phyloP scores from a whole-genome alignment of 306 rosid species.

The Trifolium pratense region DNA sequence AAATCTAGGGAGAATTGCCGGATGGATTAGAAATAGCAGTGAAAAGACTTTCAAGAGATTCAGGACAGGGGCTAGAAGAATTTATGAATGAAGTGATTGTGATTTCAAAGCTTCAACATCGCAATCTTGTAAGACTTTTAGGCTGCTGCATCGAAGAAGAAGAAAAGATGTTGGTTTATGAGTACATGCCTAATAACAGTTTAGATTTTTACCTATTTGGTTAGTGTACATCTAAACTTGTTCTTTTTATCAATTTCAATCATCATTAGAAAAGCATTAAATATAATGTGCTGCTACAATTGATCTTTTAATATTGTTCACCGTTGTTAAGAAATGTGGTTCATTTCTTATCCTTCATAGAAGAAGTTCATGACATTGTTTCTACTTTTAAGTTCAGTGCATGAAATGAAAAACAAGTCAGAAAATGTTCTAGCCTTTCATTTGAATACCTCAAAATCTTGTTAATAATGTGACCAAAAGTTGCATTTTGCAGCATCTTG shows the following conservation, averaged over 20 bases:
- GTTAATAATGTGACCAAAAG: not conserved
- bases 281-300: no score
- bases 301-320: no score
- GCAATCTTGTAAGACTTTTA: constrained; percentile 46
- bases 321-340: no score
- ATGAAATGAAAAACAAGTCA: no score
- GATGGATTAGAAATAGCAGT: constrained; percentile 45
- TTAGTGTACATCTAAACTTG: constrained; percentile 6
- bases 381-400: no score
- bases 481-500: no score
- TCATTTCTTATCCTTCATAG: no score
- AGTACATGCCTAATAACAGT: constrained; percentile 49
- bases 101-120: constrained; percentile 48
- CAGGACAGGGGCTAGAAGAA: constrained; percentile 40
- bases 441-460: no score
- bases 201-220: constrained; percentile 43
- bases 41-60: constrained; percentile 42
- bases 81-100: constrained; percentile 46
- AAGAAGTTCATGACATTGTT: no score
- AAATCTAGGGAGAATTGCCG: constrained; percentile 30
- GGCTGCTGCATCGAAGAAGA: constrained; percentile 44
- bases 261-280: no score
- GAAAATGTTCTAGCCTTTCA: no score
- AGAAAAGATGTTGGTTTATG: constrained; percentile 47
- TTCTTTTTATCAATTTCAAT: no score